A percentile compares a stretch with the other conserved stretches of the same genome.
Conservation (phyloP, 2,329 filamentous ascomycete species). For the Colletotrichum sp. region DNA sequence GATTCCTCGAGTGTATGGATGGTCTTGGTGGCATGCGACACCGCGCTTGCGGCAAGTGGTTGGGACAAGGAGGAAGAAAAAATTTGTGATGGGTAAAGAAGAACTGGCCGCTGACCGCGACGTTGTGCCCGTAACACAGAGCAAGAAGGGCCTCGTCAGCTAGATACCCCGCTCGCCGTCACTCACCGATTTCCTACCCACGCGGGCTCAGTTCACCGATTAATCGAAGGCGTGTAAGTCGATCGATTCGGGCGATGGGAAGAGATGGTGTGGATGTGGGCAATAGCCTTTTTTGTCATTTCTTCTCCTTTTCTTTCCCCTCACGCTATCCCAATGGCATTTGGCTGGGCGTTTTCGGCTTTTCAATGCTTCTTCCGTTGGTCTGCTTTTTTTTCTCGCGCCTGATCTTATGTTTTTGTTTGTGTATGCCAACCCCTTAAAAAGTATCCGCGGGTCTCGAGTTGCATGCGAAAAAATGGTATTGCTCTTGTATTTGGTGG, state of each 20-base stretch:
- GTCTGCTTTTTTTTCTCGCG: neutral
- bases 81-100: neutral
- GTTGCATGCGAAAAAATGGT: neutral
- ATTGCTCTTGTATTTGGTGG: neutral
- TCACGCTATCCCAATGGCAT: slow-evolving; percentile 16
- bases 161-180: slow-evolving; percentile 22
- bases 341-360: slow-evolving; percentile 23
- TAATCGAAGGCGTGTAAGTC: neutral
- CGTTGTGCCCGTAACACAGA: slow-evolving; percentile 28
- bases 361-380: neutral
- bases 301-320: neutral
- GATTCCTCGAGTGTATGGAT: neutral
- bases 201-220: neutral
- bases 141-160: slow-evolving; percentile 46
- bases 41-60: neutral
- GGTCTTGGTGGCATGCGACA: neutral
- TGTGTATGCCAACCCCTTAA: neutral
- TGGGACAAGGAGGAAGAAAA: neutral
- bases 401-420: neutral
- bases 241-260: neutral
- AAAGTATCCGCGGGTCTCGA: neutral
- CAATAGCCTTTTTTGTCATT: neutral
- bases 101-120: slow-evolving; percentile 14
- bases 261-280: neutral
- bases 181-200: neutral